Conservation (phyloP, 1,139 yeast genomes). For the Blastobotrys malaysiensis region DNA sequence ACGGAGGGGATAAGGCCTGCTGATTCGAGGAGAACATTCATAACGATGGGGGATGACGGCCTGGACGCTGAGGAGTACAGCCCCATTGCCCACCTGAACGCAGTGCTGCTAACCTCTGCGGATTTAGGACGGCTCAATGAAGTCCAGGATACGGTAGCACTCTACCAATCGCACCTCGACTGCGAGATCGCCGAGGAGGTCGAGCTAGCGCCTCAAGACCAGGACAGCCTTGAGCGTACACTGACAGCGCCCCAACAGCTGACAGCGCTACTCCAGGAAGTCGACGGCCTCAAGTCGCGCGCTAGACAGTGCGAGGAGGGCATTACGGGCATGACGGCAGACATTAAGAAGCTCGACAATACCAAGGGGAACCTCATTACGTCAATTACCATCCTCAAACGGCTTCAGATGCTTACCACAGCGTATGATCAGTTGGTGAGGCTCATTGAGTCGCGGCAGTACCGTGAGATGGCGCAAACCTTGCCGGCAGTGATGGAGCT, state of each 20-base stretch:
- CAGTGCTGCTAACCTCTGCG: conserved; percentile 28
- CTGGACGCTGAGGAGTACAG: conserved; percentile 32
- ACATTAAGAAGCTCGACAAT: conserved; percentile 71
- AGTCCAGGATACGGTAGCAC: conserved; percentile 27
- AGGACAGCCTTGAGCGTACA: conserved; percentile 19
- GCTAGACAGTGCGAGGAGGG: conserved; percentile 56
- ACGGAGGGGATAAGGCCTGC: not conserved
- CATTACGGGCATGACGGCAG: conserved; percentile 66
- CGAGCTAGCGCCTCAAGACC: conserved; percentile 33
- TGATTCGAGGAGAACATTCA: not conserved
- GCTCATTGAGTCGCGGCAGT: conserved; percentile 46
- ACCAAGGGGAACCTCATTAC: conserved; percentile 77
- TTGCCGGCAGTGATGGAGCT: conserved; percentile 77
- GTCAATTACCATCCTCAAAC: conserved; percentile 78
- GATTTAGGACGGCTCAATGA: conserved; percentile 20
- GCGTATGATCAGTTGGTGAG: conserved; percentile 64
- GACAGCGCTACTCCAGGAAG: conserved; percentile 34
- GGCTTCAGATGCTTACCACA: conserved; percentile 78
- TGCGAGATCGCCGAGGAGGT: conserved; percentile 35
- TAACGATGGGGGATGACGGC: conserved; percentile 4
- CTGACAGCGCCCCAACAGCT: conserved; percentile 33
- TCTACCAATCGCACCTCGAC: conserved; percentile 46
- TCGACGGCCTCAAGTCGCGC: conserved; percentile 43
- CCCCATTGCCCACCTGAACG: conserved; percentile 38
- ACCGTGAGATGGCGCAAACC: conserved; percentile 60